phyloP scores from a whole-genome alignment of 371 early-diverging fungal species.

The Batrachochytrium dendrobatidis region DNA sequence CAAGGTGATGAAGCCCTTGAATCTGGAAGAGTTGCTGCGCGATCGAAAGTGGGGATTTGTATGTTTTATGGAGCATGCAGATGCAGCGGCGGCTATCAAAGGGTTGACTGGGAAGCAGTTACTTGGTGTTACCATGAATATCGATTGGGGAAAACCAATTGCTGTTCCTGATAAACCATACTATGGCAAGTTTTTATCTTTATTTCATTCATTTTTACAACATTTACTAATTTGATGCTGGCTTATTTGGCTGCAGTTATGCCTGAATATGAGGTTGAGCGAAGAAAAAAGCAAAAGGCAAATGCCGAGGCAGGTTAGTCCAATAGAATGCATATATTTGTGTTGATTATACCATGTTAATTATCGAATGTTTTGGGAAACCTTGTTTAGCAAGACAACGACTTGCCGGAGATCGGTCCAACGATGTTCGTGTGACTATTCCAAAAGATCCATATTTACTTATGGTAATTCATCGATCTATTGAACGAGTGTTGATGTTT shows the following conservation, averaged over 20 bases:
- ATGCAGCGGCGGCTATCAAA: conserved; percentile 66
- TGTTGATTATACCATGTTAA: too few species aligned
- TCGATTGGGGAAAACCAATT: conserved; percentile 88
- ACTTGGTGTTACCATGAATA: conserved; percentile 54
- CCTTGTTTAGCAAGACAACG: too few species aligned
- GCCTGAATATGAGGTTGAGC: neutral
- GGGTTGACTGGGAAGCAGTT: conserved; percentile 67
- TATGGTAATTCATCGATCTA: conserved; percentile 71
- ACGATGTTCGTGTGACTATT: conserved; percentile 47
- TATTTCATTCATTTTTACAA: neutral
- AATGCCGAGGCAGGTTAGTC: too few species aligned
- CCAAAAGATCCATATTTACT: conserved; percentile 55
- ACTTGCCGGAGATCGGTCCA: conserved; percentile 1
- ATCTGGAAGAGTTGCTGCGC: conserved; percentile 71
- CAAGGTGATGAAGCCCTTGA: conserved; percentile 94
- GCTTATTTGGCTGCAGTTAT: neutral
- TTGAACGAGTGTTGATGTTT: conserved; percentile 70
- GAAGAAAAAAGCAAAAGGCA: too few species aligned
- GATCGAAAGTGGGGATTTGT: conserved; percentile 82
- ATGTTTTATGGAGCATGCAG: conserved; percentile 74
- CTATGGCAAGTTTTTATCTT: conserved; percentile 48
- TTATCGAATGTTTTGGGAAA: too few species aligned
- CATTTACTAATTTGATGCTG: neutral
- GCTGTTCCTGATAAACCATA: conserved; percentile 70
- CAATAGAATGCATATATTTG: too few species aligned